Percentiles rank a stretch among this genome's conserved stretches.
Evolutionary conservation across 495 filamentous ascomycete species (phyloP).

Genomic region (Xylaria acuta): DNA sequence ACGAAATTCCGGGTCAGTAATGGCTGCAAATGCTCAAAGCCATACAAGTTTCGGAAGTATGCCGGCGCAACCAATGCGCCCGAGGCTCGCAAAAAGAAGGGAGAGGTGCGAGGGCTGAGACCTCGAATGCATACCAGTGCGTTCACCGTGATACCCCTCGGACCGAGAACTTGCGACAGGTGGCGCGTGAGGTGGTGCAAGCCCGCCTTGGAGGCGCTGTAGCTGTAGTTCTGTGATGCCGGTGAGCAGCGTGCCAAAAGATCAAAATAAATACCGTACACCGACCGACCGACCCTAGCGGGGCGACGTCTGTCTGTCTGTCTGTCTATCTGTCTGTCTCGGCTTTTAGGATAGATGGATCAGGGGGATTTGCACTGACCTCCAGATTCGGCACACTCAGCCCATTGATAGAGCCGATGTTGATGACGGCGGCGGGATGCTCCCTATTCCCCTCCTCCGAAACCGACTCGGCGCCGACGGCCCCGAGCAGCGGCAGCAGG

Average conservation of each 20-base stretch:
- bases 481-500: constrained; percentile 72
- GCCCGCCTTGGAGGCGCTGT: constrained; percentile 75
- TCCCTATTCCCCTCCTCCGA: constrained; percentile 38
- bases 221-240: constrained; percentile 69
- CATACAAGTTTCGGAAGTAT: not conserved
- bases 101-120: not conserved
- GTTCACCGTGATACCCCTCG: constrained; percentile 72
- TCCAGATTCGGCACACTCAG: constrained; percentile 29
- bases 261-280: too few relatives aligned
- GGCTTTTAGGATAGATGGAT: too few relatives aligned
- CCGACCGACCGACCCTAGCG: too few relatives aligned
- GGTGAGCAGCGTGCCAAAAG: too few relatives aligned
- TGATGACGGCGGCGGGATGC: constrained; percentile 70
- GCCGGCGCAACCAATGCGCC: not conserved
- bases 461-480: constrained; percentile 44
- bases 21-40: not conserved
- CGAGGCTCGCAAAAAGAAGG: not conserved
- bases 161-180: constrained; percentile 72
- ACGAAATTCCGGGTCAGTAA: constrained; percentile 35
- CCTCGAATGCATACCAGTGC: constrained; percentile 46
- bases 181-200: constrained; percentile 73
- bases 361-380: constrained; percentile 15
- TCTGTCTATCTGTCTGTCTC: too few relatives aligned
- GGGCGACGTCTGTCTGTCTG: too few relatives aligned
- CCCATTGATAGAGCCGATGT: constrained; percentile 73